These are phyloP conservation scores for Paralagenidium karlingii DNA, from an alignment of 352 stramenopile genomes.

Conservation along the genomic window DNA sequence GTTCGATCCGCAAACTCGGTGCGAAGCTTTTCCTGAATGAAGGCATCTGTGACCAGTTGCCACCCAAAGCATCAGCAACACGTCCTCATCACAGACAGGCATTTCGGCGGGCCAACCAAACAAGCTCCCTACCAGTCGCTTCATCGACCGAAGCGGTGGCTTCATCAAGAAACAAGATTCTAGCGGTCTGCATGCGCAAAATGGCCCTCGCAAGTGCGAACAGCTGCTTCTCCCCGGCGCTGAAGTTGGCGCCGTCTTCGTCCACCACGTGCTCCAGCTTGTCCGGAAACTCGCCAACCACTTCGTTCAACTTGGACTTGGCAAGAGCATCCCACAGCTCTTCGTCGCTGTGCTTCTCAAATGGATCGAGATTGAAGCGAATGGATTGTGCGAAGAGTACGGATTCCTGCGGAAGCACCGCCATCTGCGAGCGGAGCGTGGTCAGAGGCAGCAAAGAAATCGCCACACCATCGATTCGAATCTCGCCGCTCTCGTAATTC, in stretches of 20 bases:
- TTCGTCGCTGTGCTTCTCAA: constrained; percentile 50
- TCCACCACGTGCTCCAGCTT: constrained; percentile 39
- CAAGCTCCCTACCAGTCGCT: no score
- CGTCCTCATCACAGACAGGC: no score
- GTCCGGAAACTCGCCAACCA: constrained; percentile 20
- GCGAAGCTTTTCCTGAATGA: no score
- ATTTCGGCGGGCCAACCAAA: no score
- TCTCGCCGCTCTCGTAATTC: constrained; percentile 39
- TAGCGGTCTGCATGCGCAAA: constrained; percentile 53
- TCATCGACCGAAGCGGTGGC: no score
- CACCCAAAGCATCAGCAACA: no score
- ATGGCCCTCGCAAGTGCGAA: constrained; percentile 77
- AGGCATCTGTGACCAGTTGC: no score
- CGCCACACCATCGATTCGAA: constrained; percentile 89
- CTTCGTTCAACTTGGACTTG: constrained; percentile 75
- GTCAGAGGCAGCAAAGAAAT: constrained; percentile 46
- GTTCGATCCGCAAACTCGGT: no score
- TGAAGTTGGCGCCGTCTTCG: constrained; percentile 78
- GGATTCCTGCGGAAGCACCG: constrained; percentile 74
- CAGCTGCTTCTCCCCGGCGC: constrained; percentile 68
- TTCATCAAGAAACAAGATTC: constrained; percentile 73
- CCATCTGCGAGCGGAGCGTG: constrained; percentile 50
- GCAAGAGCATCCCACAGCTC: constrained; percentile 84
- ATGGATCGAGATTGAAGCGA: constrained; percentile 71
- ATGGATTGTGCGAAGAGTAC: constrained; percentile 57